Evolutionary conservation across 2,329 filamentous ascomycete species (phyloP).

Genomic region (Alternaria ventricosa): DNA sequence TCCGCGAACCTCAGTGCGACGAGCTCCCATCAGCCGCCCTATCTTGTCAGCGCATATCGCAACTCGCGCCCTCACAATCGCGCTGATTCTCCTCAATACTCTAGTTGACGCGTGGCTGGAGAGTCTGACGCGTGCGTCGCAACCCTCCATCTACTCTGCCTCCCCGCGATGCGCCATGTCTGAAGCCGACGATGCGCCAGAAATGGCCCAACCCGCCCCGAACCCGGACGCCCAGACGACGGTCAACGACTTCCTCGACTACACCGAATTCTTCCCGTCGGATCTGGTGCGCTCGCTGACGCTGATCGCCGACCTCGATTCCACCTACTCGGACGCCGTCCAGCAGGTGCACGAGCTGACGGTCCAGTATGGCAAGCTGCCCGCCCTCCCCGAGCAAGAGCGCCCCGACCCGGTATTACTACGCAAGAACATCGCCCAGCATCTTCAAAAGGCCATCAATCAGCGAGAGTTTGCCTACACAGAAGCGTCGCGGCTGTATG

Average conservation of each 20-base stretch:
- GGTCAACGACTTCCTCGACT: constrained; percentile 71
- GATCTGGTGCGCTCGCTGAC: constrained; percentile 69
- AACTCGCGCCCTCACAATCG: constrained; percentile 28
- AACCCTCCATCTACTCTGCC: constrained; percentile 36
- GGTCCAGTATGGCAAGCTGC: constrained; percentile 58
- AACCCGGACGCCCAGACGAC: constrained; percentile 71
- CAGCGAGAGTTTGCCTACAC: constrained; percentile 63
- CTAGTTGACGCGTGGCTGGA: constrained; percentile 49
- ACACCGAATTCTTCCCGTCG: constrained; percentile 72
- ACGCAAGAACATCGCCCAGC: constrained; percentile 63
- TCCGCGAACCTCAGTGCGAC: constrained; percentile 9
- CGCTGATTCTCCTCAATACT: constrained; percentile 36
- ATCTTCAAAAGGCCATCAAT: constrained; percentile 61
- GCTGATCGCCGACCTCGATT: constrained; percentile 63
- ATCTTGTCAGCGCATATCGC: constrained; percentile 20
- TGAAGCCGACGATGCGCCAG: constrained; percentile 41
- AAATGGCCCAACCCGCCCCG: constrained; percentile 51
- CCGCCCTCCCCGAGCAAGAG: constrained; percentile 55
- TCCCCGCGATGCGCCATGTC: constrained; percentile 48
- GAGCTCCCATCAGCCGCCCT: constrained; percentile 10
- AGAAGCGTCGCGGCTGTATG: constrained; percentile 63
- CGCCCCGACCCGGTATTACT: constrained; percentile 60
- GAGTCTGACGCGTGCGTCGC: constrained; percentile 47
- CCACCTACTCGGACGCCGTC: constrained; percentile 52
- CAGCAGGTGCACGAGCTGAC: constrained; percentile 57